phyloP scores from a whole-genome alignment of 2,329 filamentous ascomycete genomes.

The Emergomyces africanus region DNA sequence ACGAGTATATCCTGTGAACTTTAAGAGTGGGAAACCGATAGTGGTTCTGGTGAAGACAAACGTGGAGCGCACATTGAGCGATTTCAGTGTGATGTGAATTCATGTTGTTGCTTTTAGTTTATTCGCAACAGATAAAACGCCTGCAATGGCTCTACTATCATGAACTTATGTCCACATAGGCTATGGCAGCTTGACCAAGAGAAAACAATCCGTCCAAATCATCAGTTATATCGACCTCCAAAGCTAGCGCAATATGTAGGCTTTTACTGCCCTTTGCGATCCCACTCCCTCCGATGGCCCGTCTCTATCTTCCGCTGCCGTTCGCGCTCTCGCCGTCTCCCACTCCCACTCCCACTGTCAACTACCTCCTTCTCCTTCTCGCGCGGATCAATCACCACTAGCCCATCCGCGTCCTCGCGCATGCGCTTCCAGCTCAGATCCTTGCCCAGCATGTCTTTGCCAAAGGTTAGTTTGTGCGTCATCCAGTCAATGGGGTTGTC shows the following conservation, averaged over 20 bases:
- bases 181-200: no score
- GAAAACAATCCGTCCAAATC: no score
- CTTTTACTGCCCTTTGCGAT: slow-evolving; percentile 12
- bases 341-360: slow-evolving; percentile 40
- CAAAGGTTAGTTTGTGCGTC: slow-evolving; percentile 71
- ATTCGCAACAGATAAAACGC: background rate
- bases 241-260: background rate
- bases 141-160: background rate
- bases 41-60: background rate
- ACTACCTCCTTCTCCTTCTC: slow-evolving; percentile 65
- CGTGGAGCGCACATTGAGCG: no score
- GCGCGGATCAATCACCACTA: slow-evolving; percentile 84
- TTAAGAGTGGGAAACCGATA: background rate
- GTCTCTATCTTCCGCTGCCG: slow-evolving; percentile 19
- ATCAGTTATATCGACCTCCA: background rate
- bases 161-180: background rate
- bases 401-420: slow-evolving; percentile 56
- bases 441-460: slow-evolving; percentile 81
- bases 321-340: slow-evolving; percentile 16
- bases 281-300: slow-evolving; percentile 25
- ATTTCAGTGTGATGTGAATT: no score
- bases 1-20: background rate
- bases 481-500: slow-evolving; percentile 58
- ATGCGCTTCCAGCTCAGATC: slow-evolving; percentile 81
- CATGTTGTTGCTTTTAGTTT: no score